These are phyloP conservation scores for Ceratobasidium sp. DNA, from an alignment of 1,284 basidiomycete genomes.

Conservation along the genomic window DNA sequence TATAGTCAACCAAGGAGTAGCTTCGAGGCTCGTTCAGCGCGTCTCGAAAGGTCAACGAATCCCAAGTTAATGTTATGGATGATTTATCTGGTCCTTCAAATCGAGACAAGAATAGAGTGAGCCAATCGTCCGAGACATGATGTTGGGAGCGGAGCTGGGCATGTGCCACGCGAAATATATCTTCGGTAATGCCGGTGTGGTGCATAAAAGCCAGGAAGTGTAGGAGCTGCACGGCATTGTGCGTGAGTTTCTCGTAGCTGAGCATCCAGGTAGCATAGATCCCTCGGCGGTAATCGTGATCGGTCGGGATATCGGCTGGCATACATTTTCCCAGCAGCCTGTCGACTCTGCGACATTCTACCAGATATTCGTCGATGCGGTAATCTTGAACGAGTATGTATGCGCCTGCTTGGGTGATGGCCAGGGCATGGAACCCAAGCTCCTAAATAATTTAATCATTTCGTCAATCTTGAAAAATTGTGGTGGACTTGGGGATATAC, in stretches of 20 bases:
- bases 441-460: background rate
- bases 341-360: background rate
- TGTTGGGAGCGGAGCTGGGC: background rate
- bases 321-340: background rate
- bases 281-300: background rate
- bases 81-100: background rate
- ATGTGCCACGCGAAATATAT: conserved; percentile 8
- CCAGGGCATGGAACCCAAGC: conserved; percentile 19
- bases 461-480: background rate
- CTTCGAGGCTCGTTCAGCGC: background rate
- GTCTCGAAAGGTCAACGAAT: background rate
- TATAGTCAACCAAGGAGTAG: background rate
- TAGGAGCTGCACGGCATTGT: conserved; percentile 11
- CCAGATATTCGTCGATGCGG: conserved; percentile 1
- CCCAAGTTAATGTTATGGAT: background rate
- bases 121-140: no score
- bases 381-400: conserved; percentile 3
- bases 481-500: background rate
- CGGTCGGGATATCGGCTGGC: background rate
- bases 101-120: background rate
- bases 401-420: conserved; percentile 23
- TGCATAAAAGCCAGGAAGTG: conserved; percentile 22
- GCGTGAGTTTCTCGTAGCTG: background rate
- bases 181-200: conserved; percentile 4
- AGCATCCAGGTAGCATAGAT: conserved; percentile 20